phyloP scores from a whole-genome alignment of 768 basidiomycete genomes.

The Kwoniella europaea region DNA sequence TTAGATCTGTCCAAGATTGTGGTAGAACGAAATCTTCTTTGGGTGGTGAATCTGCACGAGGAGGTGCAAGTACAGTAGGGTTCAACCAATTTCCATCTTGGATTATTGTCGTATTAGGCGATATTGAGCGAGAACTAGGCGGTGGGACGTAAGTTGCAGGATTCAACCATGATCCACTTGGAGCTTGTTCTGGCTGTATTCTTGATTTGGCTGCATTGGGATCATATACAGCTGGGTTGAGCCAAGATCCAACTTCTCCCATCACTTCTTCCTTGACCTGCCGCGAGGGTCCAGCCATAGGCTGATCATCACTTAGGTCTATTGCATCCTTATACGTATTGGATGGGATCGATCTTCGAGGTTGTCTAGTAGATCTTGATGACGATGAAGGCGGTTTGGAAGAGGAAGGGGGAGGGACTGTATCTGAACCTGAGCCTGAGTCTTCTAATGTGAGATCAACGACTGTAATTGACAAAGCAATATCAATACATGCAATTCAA shows the following conservation, averaged over 20 bases:
- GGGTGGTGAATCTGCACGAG: neutral
- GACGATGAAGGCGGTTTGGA: neutral
- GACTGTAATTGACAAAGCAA: neutral
- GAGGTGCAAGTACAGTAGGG: neutral
- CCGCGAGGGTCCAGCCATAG: neutral
- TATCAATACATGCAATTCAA: neutral
- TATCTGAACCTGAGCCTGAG: slow-evolving; percentile 1
- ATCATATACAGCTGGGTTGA: slow-evolving; percentile 1
- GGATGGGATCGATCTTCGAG: neutral
- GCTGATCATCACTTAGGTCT: neutral
- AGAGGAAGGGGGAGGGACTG: neutral
- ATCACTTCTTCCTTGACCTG: neutral
- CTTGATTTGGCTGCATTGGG: neutral
- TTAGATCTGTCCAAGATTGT: neutral
- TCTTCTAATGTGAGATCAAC: neutral
- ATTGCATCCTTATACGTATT: neutral
- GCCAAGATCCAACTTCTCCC: slow-evolving; percentile 12
- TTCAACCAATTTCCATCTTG: slow-evolving; percentile 5
- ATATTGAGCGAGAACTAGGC: neutral
- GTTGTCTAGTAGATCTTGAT: neutral
- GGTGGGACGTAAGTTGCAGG: neutral
- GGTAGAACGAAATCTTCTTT: neutral
- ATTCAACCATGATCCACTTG: slow-evolving; percentile 13
- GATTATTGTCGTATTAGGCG: neutral
- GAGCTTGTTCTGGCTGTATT: neutral